phyloP scores from a whole-genome alignment of 805 yeast genomes.

The Myxozyma melibiosi region DNA sequence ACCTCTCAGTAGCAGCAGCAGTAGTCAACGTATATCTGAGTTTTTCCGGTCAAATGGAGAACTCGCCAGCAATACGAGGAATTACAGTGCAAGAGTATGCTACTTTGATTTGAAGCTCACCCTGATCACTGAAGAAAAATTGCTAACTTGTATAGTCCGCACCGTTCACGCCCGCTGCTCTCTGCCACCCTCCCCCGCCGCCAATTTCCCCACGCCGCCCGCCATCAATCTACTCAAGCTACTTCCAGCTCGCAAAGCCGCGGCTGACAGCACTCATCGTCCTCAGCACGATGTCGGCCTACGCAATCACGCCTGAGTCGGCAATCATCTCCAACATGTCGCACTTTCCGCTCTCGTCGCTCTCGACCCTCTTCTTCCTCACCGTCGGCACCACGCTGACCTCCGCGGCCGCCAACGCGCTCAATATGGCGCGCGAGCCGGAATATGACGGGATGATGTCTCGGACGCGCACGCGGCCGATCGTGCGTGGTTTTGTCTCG shows the following conservation, averaged over 20 bases:
- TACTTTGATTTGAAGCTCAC: no score
- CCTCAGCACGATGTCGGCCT: slow-evolving; percentile 88
- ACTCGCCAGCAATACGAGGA: not conserved
- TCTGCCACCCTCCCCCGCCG: slow-evolving; percentile 17
- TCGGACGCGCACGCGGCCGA: slow-evolving; percentile 86
- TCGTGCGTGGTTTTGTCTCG: slow-evolving; percentile 77
- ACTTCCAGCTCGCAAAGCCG: slow-evolving; percentile 86
- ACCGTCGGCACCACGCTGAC: slow-evolving; percentile 85
- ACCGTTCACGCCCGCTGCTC: not conserved
- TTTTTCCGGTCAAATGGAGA: slow-evolving; percentile 18
- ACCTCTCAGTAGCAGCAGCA: no score
- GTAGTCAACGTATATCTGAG: not conserved
- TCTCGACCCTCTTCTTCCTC: slow-evolving; percentile 63
- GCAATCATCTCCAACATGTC: slow-evolving; percentile 12
- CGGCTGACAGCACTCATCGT: slow-evolving; percentile 84
- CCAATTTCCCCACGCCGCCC: slow-evolving; percentile 3
- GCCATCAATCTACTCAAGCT: slow-evolving; percentile 40
- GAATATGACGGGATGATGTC: slow-evolving; percentile 84
- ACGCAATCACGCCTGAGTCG: slow-evolving; percentile 86
- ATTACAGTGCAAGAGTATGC: slow-evolving; percentile 1
- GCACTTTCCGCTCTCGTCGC: not conserved
- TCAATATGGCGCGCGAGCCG: slow-evolving; percentile 96
- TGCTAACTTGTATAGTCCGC: not conserved
- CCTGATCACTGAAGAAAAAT: no score
- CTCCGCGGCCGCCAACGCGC: slow-evolving; percentile 94